Evolutionary conservation across 2,329 filamentous ascomycete genomes (phyloP), one percentile per base, ranked within the genome.

Genomic region (Aaosphaeria pasadenensis): DNA sequence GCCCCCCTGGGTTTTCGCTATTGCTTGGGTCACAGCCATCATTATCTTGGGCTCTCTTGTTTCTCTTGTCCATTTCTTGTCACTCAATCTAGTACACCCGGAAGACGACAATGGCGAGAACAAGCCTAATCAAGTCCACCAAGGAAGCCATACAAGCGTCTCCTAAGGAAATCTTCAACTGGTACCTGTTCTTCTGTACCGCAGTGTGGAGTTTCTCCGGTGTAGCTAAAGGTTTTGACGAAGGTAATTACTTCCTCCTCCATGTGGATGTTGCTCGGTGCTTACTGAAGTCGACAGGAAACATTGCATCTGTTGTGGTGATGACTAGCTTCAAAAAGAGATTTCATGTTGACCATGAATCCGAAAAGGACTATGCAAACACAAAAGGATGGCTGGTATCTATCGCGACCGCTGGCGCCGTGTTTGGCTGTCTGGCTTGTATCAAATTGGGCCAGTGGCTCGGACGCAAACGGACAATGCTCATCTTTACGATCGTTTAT

Each of bases 311-410:
- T 6, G 41, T 52, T 17, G 50, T 52, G 7, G 45, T 50, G 5
- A 46, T 45, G 33, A 42, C 42, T 30, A 39, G 38, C 6, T 52
- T 52, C 45, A 52, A 47, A 39, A 44, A 50, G 40, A 39, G 38
- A 2, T 52, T 52, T 33, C 36, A 33, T 30, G 43, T 52, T 36
- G 47, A 50, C 29, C 44, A 52, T 30, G 36, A 50, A 32, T 40
- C 51, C n/a, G 46, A 49, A 5, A 46, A 30, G 4, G 45, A 54
- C 32, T 54, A 52, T 30, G 46, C 51, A n/a, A 43, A 54, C 17
- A 54, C 51, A 11, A 54, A 54, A 36, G 51, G 51, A 35, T 54
- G 51, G 51, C 35, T 54, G 17, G 51, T 54, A 5, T 48, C 49
- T 4, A 54, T 54, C n/a, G 49, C 51, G 11, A 54, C 51, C 9